Base-by-base conservation (phyloP, 768 basidiomycete genomes). In the Leucocoprinus leucothites region DNA sequence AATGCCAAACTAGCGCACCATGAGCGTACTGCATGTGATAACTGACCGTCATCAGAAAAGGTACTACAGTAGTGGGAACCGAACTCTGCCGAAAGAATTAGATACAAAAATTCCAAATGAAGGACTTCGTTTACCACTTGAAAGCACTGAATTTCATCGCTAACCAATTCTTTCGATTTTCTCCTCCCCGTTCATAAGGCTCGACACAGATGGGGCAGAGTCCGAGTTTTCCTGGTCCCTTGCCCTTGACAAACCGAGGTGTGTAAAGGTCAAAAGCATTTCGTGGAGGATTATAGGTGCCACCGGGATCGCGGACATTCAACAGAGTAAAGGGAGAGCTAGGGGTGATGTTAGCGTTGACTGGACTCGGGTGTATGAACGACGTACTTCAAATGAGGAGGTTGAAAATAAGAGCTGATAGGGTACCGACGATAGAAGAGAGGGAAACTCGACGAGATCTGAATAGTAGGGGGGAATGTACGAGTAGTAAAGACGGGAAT, bases 1-100 rank as follows among this genome's bases (percentile, higher is more conserved):
- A 31, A 41, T 13, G 14, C 26, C 53, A 5, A 31, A 7, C 26
- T 1, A 13, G 61, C 72, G 4, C 72, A 88, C 89, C 89, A 63
- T 91, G 89, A 2, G 78, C 75, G 57, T 89, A 89, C 63, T 91
- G 89, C 83, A 92, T 81, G 63, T 92, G 90, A 61, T 91, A 91
- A 66, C 89, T 91, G 35, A 18, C 18, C 22, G 19, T n/a, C 3
- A 40, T 48, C 31, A 25, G 28, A 19, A 35, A 3, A 48, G 7
- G 9, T 8, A 34, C n/a, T 6, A 34, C 13, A 13, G 9, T 19
- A 1, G 7, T 44, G 19, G 16, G 21, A 21, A 24, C 18, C 6
- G 9, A 31, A 48, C 31, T 48, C 47, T 48, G 31, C 7, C 21
- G 31, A 35, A 18, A 16, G 3, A 35, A 11, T 48, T 11, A 48